Conservation (phyloP, 768 basidiomycete genomes). For the Russula brevipes region DNA sequence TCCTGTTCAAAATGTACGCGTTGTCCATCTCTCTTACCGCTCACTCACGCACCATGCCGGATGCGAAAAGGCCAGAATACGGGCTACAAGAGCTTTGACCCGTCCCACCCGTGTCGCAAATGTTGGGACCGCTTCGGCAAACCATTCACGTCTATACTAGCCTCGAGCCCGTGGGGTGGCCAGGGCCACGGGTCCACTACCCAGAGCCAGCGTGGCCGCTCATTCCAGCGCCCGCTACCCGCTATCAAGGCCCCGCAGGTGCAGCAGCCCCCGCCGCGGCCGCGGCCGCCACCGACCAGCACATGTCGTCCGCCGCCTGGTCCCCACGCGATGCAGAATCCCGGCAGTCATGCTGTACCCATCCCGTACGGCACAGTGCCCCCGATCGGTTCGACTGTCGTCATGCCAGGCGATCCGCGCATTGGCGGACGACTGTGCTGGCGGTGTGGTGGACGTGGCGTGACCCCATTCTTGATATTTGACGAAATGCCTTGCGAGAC, state of each 20-base stretch:
- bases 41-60: background rate
- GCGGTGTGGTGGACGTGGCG: conserved; percentile 59
- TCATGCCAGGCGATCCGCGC: conserved; percentile 61
- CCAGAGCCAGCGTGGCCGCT: conserved; percentile 5
- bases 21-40: background rate
- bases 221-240: conserved; percentile 26
- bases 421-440: conserved; percentile 64
- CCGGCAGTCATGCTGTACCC: conserved; percentile 19
- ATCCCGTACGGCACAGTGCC: conserved; percentile 29
- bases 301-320: background rate
- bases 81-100: conserved; percentile 68
- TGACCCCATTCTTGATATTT: conserved; percentile 47
- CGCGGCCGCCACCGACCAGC: background rate
- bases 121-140: conserved; percentile 73
- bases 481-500: conserved; percentile 48
- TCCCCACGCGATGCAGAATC: no score
- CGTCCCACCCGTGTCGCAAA: conserved; percentile 57
- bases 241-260: conserved; percentile 19
- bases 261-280: background rate
- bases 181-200: background rate
- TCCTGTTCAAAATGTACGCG: conserved; percentile 63
- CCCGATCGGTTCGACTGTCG: conserved; percentile 43
- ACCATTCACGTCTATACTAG: conserved; percentile 55
- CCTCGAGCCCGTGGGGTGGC: conserved; percentile 44
- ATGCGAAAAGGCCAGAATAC: conserved; percentile 55